A percentile compares a stretch with the other conserved stretches of the same genome.
phyloP scores from a whole-genome alignment of 257 asterid genomes.

The Solanum paucissectum region DNA sequence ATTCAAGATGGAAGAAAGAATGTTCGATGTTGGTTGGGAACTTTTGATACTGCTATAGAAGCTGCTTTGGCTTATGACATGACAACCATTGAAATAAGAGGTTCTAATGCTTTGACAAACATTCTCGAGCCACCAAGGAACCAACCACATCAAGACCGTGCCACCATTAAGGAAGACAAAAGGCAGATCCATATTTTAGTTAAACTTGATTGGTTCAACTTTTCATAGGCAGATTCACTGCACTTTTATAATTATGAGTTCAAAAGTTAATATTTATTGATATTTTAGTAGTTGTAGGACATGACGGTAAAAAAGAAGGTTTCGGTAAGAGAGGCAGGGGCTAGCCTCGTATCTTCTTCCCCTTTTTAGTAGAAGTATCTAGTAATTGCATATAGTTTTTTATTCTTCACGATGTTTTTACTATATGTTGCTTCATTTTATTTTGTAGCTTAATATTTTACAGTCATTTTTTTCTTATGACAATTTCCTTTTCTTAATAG shows the following conservation, averaged over 20 bases:
- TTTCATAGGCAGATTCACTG: neutral
- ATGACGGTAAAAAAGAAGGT: no score
- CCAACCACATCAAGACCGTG: neutral
- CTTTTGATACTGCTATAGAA: neutral
- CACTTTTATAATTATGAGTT: neutral
- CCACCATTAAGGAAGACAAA: neutral
- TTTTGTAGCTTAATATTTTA: no score
- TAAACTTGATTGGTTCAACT: neutral
- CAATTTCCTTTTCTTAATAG: no score
- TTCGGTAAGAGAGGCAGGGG: no score
- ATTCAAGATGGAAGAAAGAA: neutral
- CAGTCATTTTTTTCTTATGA: no score
- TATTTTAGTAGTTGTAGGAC: neutral
- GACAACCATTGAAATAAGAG: neutral
- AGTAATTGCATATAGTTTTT: no score
- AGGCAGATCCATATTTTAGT: neutral
- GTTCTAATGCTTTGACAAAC: neutral
- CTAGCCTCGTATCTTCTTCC: no score
- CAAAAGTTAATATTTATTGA: neutral
- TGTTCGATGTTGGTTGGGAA: neutral
- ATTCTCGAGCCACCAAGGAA: neutral
- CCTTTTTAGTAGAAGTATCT: neutral
- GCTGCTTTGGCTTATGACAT: neutral
- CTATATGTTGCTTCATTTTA: no score
- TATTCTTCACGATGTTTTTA: no score